A percentile compares a stretch with the other conserved stretches of the same genome.
These are phyloP conservation scores for Scorias spongiosa DNA, from an alignment of 2,329 filamentous ascomycete genomes.

Conservation along the genomic window DNA sequence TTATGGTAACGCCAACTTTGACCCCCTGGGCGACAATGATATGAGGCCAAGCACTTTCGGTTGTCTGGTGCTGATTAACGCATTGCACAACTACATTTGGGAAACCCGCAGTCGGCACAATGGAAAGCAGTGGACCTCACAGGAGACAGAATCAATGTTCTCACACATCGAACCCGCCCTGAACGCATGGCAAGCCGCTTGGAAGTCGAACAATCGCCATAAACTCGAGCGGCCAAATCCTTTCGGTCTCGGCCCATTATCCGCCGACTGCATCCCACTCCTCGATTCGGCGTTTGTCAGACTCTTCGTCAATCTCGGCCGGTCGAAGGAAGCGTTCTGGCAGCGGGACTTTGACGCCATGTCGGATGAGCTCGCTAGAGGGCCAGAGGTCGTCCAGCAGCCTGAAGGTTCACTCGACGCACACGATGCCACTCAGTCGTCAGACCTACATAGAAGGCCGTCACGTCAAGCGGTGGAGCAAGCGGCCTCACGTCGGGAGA, in stretches of 20 bases:
- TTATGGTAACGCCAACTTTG: constrained; percentile 10
- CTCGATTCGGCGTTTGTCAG: constrained; percentile 85
- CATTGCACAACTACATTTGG: constrained; percentile 96
- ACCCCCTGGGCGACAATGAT: constrained; percentile 30
- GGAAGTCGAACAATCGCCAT: constrained; percentile 74
- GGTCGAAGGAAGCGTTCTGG: constrained; percentile 89
- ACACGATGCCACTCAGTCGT: not conserved
- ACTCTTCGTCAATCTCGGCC: constrained; percentile 81
- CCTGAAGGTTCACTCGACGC: constrained; percentile 31
- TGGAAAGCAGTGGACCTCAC: constrained; percentile 74
- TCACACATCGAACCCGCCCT: constrained; percentile 86
- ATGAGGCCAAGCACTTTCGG: constrained; percentile 80
- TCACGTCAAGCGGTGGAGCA: constrained; percentile 1
- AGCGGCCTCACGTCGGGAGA: constrained; percentile 56
- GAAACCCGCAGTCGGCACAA: constrained; percentile 84
- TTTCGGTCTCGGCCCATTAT: constrained; percentile 65
- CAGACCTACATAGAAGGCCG: not conserved
- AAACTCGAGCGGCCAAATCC: constrained; percentile 74
- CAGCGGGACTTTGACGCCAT: constrained; percentile 84
- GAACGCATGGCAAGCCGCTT: constrained; percentile 85
- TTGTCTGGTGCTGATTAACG: constrained; percentile 81
- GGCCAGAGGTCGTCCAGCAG: constrained; percentile 60
- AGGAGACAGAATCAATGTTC: constrained; percentile 93
- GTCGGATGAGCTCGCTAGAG: constrained; percentile 69
- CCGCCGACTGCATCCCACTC: constrained; percentile 79